Base-by-base conservation (phyloP, 176 grass and related monocot genomes). In the Secale cereale region DNA sequence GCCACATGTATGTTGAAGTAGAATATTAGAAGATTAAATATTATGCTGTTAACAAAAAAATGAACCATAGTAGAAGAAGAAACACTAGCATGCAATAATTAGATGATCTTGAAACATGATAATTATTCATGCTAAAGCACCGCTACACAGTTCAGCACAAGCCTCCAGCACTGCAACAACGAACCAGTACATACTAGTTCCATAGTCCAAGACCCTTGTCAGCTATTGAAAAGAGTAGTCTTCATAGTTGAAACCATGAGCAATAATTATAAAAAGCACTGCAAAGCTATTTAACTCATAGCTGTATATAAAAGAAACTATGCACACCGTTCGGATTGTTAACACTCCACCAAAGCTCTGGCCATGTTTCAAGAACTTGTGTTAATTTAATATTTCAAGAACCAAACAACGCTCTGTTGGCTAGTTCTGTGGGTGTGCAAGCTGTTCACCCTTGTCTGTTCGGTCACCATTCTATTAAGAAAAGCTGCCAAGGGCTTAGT, bases 1-100 rank as follows among this genome's bases (percentile, higher is more conserved):
- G 86, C 71, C 48, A 64, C 57, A 73, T 77, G 77, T 29, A 83
- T 41, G 65, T 78, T 83, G 65, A 61, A 64, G 76, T 30, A 62
- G 15, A 45, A 57, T 67, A 56, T 78, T 60, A 72, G 20, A 82
- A 62, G 79, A 41, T 23, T 41, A 25, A 8, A 45, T 32, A 31
- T 62, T 37, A 6, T 23, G 37, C 1, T 63, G 1, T 20, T 62
- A 52, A 68, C 29, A 60, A 10, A 75, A 75, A 27, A 70, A 78
- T 64, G 50, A 63, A 36, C 15, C n/a, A 37, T 80, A 73, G 4
- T 50, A 63, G 70, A 71, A 33, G 39, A 80, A 29, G 37, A 32
- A 74, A 57, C 54, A 83, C 26, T 65, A 22, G 56, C 15, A 65
- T 9, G 37, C 10, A 35, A 80, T 63, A 78, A 59, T 41, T 11